phyloP scores from a whole-genome alignment of 768 basidiomycete genomes.

The Strobilomyces confusus region DNA sequence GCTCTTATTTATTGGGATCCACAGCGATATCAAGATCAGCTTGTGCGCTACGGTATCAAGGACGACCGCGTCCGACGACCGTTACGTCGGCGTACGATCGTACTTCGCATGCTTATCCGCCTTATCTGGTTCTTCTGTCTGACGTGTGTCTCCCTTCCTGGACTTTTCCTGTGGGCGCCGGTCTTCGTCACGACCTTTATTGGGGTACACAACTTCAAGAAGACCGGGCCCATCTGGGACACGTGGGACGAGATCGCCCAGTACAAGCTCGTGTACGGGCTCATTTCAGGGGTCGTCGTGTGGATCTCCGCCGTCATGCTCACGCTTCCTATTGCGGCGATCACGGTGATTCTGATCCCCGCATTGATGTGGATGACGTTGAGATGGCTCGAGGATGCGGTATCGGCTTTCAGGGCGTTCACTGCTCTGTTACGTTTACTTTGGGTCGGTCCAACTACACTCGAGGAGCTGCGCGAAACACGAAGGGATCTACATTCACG shows the following conservation, averaged over 20 bases:
- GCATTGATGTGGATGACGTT: constrained; percentile 85
- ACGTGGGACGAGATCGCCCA: constrained; percentile 90
- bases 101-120: constrained; percentile 64
- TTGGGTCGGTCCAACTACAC: constrained; percentile 51
- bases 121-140: constrained; percentile 61
- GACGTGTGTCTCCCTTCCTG: constrained; percentile 64
- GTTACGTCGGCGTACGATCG: constrained; percentile 48
- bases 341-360: constrained; percentile 62
- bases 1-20: not conserved
- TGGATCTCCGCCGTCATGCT: constrained; percentile 52
- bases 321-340: constrained; percentile 57
- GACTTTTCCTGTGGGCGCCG: constrained; percentile 79
- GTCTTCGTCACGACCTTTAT: constrained; percentile 68
- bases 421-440: constrained; percentile 58
- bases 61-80: constrained; percentile 80
- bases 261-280: constrained; percentile 82
- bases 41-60: constrained; percentile 67
- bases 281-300: constrained; percentile 67
- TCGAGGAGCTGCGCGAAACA: constrained; percentile 49
- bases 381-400: constrained; percentile 83
- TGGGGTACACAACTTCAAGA: constrained; percentile 73
- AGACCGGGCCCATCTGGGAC: constrained; percentile 77
- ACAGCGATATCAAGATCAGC: constrained; percentile 72
- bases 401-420: constrained; percentile 76
- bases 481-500: constrained; percentile 59